These are phyloP conservation scores for Suhomyces wounanorum DNA, from an alignment of 1,139 yeast species.

Conservation along the genomic window DNA sequence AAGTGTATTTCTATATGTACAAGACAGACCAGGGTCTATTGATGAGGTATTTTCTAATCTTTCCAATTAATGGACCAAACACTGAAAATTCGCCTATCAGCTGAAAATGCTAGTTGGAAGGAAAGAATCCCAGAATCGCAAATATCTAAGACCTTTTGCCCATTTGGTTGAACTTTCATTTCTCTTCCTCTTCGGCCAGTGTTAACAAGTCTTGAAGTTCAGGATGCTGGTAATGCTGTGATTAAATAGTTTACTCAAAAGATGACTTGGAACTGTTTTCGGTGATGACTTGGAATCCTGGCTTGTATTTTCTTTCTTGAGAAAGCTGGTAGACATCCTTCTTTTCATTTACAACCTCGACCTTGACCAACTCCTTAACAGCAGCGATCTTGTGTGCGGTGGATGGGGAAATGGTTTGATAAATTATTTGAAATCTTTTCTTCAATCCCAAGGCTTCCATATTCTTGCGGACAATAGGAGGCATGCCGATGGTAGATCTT, in stretches of 20 bases:
- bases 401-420: slow-evolving; percentile 72
- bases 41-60: neutral
- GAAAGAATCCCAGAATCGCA: neutral
- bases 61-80: neutral
- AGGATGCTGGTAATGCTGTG: neutral
- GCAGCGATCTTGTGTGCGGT: slow-evolving; percentile 83
- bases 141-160: neutral
- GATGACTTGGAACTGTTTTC: slow-evolving; percentile 6
- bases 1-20: slow-evolving; percentile 3
- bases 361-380: slow-evolving; percentile 87
- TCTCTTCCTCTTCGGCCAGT: no score
- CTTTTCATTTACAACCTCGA: slow-evolving; percentile 65
- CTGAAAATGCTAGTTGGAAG: neutral
- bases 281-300: slow-evolving; percentile 44
- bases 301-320: slow-evolving; percentile 57
- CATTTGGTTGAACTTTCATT: no score
- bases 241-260: slow-evolving; percentile 3
- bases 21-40: neutral
- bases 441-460: slow-evolving; percentile 74
- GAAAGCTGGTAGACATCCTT: slow-evolving; percentile 55
- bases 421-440: slow-evolving; percentile 72
- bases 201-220: neutral
- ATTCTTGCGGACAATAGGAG: slow-evolving; percentile 64
- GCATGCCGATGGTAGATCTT: slow-evolving; percentile 85
- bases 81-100: neutral